Base-by-base conservation (phyloP, 2,329 filamentous ascomycete species). In the Fusarium phyllophilum region DNA sequence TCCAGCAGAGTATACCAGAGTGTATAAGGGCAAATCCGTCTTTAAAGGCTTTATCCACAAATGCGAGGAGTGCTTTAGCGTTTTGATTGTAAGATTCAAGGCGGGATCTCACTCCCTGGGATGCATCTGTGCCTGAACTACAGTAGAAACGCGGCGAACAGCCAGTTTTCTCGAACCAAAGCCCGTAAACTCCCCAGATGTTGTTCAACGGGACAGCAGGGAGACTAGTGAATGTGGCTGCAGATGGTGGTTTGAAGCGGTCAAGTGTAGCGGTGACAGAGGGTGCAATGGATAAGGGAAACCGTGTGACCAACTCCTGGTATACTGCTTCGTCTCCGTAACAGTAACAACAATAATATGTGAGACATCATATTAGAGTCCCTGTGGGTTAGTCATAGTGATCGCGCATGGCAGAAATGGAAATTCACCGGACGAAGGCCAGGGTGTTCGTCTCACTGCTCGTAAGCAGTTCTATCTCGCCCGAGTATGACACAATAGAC, bases 21-120 rank as follows among this genome's bases (percentile, higher is more conserved):
- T 42, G 5, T 1, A 8, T 4, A 0, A 42, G 41, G 1, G 13
- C 10, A 10, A 42, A 42, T 0, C n/a, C 14, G 5, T 13, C 22
- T 15, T 42, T n/a, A 6, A 9, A 42, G 3, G 39, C 39, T n/a
- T n/a, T 8, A n/a, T 41, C 10, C 3, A 39, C 18, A 6, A 38
- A 20, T 11, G 10, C 2, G 20, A 18, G 36, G 5, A 20, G 10
- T 38, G 9, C 18, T 20, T 38, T 38, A 20, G 36, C 10, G 6
- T 6, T 4, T 10, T 15, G 8, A 9, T 42, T 17, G 13, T 42
- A 41, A 5, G 8, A 14, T n/a, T 9, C 39, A 0, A n/a, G 39
- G 4, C 39, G 22, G 5, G 7, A 13, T 8, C 4, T 13, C 1
- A 41, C 39, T 5, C 39, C 39, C 9, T 15, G 22, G 1, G 7